Base-by-base conservation (phyloP, 2,329 filamentous ascomycete genomes). In the Grosmannia serpens region DNA sequence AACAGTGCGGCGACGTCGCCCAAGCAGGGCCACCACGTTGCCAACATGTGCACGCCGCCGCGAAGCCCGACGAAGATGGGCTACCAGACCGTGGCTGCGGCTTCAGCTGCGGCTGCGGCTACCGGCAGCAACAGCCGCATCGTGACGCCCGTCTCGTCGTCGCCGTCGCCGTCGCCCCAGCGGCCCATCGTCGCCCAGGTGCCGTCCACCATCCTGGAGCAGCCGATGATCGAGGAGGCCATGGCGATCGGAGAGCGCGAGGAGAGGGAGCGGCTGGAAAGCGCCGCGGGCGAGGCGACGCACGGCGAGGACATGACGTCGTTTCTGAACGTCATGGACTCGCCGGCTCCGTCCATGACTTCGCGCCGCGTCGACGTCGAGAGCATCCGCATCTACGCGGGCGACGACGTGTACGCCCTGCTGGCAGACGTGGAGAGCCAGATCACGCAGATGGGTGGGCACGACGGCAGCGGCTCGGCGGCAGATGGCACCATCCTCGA, bases 361-460 rank as follows among this genome's bases (percentile, higher is more conserved):
- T 54, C 56, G 1, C 58, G 66, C 13, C 71, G 77, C 50, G 66
- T 70, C 15, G 76, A 77, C 26, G 75, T 83, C 44, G 82, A 87
- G 68, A 87, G 83, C 67, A 87, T 87, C 60, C 80, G 81, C 26
- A 78, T 88, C 63, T 88, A 87, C 63, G 84, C 83, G 26, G 84
- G 84, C 60, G 80, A 82, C 60, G 84, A 86, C 53, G 79, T 89
- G 10, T 87, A 84, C 63, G 79, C 81, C 2, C 75, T 88, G 1
- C 74, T 88, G 47, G 82, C 81, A 1, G 85, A 88, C 63, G 85
- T 88, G 17, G 84, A 88, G 68, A 75, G 75, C 61, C 78, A 83
- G 65, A 81, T 85, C 66, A 77, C 70, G 56, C 72, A 73, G 59
- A 74, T 78, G 66, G 60, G 61, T 22, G 33, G 24, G 49, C 3